Conservation (phyloP, 2,329 filamentous ascomycete genomes). For the Fusarium humuli region DNA sequence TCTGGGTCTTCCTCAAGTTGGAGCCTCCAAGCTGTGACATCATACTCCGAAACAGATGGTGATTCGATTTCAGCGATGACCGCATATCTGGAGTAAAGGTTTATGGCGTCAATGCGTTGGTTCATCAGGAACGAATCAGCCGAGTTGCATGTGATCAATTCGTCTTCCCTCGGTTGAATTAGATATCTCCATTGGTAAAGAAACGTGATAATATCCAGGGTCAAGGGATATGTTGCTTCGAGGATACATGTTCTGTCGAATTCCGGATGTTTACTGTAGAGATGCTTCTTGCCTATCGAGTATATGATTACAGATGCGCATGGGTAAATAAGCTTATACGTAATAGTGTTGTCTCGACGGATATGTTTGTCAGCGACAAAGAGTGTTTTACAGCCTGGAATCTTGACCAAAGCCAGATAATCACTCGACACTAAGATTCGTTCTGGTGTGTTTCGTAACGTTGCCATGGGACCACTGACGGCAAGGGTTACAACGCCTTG, state of each 20-base stretch:
- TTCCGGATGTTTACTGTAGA: slow-evolving; percentile 7
- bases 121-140: not conserved
- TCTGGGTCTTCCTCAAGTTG: slow-evolving; percentile 2
- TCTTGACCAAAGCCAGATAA: slow-evolving; percentile 1
- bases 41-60: not conserved
- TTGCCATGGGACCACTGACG: slow-evolving; percentile 6
- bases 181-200: slow-evolving; percentile 17
- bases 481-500: slow-evolving; percentile 3
- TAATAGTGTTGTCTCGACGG: not conserved
- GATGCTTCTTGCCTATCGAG: not conserved
- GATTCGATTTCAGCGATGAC: not conserved
- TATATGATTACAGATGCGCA: slow-evolving; percentile 1
- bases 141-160: not conserved
- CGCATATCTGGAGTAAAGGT: slow-evolving; percentile 1
- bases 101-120: not conserved
- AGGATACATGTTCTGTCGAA: slow-evolving; percentile 1
- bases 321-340: slow-evolving; percentile 12
- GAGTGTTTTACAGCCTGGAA: slow-evolving; percentile 2
- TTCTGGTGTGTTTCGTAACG: not conserved
- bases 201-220: slow-evolving; percentile 1
- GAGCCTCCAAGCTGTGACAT: not conserved
- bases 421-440: not conserved
- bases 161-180: not conserved
- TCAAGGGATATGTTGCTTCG: not conserved
- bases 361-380: slow-evolving; percentile 11